phyloP scores from a whole-genome alignment of 768 basidiomycete genomes.

The Russula brevipes region DNA sequence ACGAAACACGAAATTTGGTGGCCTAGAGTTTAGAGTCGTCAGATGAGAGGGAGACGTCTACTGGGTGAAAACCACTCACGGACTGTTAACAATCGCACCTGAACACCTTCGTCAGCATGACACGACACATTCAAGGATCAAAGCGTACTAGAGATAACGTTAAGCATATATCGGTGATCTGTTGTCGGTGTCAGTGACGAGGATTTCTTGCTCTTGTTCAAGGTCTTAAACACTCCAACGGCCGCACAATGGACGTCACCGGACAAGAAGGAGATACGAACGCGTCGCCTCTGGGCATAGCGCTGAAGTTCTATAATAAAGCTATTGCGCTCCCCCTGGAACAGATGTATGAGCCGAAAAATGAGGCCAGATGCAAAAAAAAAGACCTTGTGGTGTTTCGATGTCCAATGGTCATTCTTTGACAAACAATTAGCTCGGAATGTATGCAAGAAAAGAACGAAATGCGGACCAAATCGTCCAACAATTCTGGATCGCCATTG shows the following conservation, averaged over 20 bases:
- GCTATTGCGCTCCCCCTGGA: conserved; percentile 86
- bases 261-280: conserved; percentile 80
- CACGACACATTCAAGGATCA: neutral
- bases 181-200: conserved; percentile 44
- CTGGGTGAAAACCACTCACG: conserved; percentile 44
- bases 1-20: conserved; percentile 64
- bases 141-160: conserved; percentile 68
- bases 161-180: conserved; percentile 89
- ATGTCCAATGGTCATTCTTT: conserved; percentile 91
- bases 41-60: neutral
- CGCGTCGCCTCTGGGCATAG: conserved; percentile 53
- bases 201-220: conserved; percentile 45
- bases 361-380: neutral
- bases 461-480: conserved; percentile 74
- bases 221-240: conserved; percentile 71
- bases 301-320: conserved; percentile 74
- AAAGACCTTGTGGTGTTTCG: conserved; percentile 66
- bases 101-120: conserved; percentile 14
- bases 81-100: conserved; percentile 95
- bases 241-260: conserved; percentile 95
- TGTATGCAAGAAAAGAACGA: conserved; percentile 21
- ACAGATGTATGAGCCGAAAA: conserved; percentile 12
- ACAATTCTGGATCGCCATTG: conserved; percentile 85
- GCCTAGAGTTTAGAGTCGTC: conserved; percentile 31
- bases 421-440: neutral